phyloP scores from a whole-genome alignment of 129 eudicot genomes.

The Cynara cardunculus region DNA sequence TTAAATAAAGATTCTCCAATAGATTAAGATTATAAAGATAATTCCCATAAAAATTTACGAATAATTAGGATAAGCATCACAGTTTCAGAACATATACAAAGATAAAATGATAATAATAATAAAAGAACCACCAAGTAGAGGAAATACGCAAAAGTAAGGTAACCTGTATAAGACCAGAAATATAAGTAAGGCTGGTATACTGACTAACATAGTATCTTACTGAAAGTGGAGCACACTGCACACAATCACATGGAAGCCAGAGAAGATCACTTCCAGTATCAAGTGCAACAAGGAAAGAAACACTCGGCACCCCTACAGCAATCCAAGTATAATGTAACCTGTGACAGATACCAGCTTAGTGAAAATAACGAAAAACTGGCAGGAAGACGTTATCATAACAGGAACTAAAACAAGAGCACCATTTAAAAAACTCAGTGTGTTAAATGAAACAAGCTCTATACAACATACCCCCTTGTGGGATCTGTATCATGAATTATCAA shows the following conservation, averaged over 20 bases:
- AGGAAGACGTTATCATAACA: conserved; percentile 3
- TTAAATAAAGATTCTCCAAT: not conserved
- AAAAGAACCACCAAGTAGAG: conserved; percentile 3
- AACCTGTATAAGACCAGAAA: not conserved
- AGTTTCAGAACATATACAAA: conserved; percentile 3
- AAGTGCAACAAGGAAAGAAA: conserved; percentile 91
- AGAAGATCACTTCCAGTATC: conserved; percentile 95
- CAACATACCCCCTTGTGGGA: not conserved
- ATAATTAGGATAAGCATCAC: not conserved
- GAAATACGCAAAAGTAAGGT: not conserved
- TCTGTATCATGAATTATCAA: not conserved
- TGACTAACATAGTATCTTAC: conserved; percentile 65
- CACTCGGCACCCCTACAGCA: conserved; percentile 93
- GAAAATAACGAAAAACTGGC: conserved; percentile 3
- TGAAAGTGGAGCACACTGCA: conserved; percentile 89
- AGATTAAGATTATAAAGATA: not conserved
- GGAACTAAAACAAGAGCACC: not conserved
- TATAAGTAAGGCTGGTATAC: conserved; percentile 33
- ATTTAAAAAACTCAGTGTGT: not conserved
- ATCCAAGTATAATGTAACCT: conserved; percentile 97
- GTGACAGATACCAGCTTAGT: conserved; percentile 22
- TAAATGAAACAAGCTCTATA: not conserved
- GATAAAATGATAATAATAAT: not conserved
- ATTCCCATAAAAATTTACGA: not conserved
- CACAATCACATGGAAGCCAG: conserved; percentile 96